Base-by-base conservation (phyloP, 83 land plant genomes). In the Larix sibirica region DNA sequence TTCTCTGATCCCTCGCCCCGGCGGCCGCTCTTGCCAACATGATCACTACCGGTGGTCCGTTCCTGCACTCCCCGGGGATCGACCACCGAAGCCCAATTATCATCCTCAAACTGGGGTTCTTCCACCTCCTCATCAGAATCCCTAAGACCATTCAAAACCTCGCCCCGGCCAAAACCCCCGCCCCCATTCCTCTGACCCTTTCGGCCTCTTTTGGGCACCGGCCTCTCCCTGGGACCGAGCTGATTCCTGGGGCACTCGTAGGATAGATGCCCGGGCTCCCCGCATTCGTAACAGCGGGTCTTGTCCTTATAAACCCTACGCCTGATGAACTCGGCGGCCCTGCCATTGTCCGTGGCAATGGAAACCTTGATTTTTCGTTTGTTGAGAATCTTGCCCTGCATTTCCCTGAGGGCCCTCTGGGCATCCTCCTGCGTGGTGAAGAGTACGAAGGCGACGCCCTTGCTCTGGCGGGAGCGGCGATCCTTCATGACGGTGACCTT, bases 211-310 rank as follows among this genome's bases (percentile, higher is more conserved):
- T 87, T 87, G 16, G 89, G 87, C 40, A 12, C 70, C 2, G 98
- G 99, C 79, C 93, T 74, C 84, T 97, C 99, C 84, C 99, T 90
- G 21, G 91, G 80, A 64, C 99, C 99, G 64, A 97, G 80, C 87
- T 86, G 91, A 59, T 97, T 97, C 85, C 64, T 92, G 10, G 98
- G 99, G 73, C 99, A 97, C 89, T 97, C 99, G 71, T 97, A 97
- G 3, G 94, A 91, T 69, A 97, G 83, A 81, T 97, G 99, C 16
- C 96, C 99, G 13, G 84, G 90, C 80, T 87, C 95, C 64, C 99
- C 99, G 75, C 99, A 97, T 90, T 97, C 99, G 66, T 97, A 97
- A 83, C 99, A 97, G 84, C 95, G 83, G 80, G 89, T 89, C 93
- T 97, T 97, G 83, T 97, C 99, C 91, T 91, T 95, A 83, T 97